Percentiles rank a stretch among this genome's conserved stretches.
Evolutionary conservation across 2,329 filamentous ascomycete genomes (phyloP).

Genomic region (Epichloe gansuensis): DNA sequence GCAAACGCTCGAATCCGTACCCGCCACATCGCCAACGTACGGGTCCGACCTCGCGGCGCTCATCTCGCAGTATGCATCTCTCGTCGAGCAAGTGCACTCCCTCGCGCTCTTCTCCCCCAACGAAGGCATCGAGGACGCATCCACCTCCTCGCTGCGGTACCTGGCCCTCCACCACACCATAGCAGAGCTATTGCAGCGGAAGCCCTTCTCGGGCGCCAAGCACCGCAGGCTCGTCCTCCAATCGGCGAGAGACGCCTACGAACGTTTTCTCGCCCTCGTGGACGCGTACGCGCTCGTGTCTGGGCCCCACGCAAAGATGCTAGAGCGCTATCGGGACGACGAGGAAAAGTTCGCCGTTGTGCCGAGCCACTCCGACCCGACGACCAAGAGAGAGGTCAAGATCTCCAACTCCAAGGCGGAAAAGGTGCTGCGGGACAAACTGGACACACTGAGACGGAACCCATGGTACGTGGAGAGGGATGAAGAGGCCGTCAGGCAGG

Average conservation of each 20-base stretch:
- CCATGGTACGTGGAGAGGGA: conserved; percentile 50
- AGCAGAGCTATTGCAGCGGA: conserved; percentile 64
- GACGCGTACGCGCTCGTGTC: conserved; percentile 68
- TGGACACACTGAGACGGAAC: conserved; percentile 45
- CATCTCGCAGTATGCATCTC: conserved; percentile 60
- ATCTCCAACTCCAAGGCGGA: conserved; percentile 76
- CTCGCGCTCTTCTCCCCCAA: conserved; percentile 83
- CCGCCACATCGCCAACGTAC: conserved; percentile 51
- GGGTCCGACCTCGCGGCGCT: conserved; percentile 53
- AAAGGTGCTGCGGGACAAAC: conserved; percentile 68
- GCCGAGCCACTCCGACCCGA: conserved; percentile 42
- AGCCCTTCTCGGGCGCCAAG: conserved; percentile 36
- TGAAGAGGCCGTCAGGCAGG: conserved; percentile 67
- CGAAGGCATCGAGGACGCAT: conserved; percentile 74
- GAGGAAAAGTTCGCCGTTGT: conserved; percentile 62
- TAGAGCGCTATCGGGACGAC: conserved; percentile 60
- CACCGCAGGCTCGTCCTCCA: conserved; percentile 52
- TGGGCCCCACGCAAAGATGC: conserved; percentile 50
- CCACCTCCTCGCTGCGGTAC: conserved; percentile 76
- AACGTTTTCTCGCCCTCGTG: conserved; percentile 61
- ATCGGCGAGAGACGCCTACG: conserved; percentile 56
- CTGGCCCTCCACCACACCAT: conserved; percentile 65
- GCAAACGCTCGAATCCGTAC: conserved; percentile 47
- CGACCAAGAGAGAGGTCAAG: conserved; percentile 65
- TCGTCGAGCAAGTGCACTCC: conserved; percentile 52